phyloP scores from a whole-genome alignment of 2,329 filamentous ascomycete genomes.

The Colletotrichum aenigma region DNA sequence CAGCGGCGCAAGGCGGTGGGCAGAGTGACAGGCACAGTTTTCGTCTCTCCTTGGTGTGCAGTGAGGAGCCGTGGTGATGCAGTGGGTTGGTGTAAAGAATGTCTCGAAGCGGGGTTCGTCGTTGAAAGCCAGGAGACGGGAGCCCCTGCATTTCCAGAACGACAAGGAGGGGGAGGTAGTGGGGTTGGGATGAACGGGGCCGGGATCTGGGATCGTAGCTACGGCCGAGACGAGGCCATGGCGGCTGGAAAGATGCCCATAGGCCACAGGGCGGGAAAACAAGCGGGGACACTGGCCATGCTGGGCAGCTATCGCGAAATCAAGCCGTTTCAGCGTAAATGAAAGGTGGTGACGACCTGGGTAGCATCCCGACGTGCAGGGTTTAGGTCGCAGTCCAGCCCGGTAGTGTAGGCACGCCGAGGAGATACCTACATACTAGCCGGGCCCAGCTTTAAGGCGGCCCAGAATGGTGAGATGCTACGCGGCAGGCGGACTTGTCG shows the following conservation, averaged over 20 bases:
- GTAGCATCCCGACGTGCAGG: constrained; percentile 14
- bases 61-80: not conserved
- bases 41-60: not conserved
- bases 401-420: not conserved
- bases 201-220: not conserved
- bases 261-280: constrained; percentile 2
- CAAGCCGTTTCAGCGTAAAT: constrained; percentile 21
- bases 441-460: not conserved
- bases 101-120: not conserved
- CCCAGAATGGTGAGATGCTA: not conserved
- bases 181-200: not conserved
- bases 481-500: not conserved
- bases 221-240: not conserved
- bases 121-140: constrained; percentile 14
- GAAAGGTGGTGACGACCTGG: constrained; percentile 3
- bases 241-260: constrained; percentile 15
- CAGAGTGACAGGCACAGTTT: not conserved
- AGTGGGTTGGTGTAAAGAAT: not conserved
- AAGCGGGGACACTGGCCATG: constrained; percentile 8
- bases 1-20: not conserved
- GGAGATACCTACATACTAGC: not conserved
- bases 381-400: not conserved
- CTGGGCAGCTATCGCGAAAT: constrained; percentile 10
- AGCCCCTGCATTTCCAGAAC: not conserved
- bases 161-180: not conserved